These are phyloP conservation scores for Epichloe aotearoae DNA, from an alignment of 2,329 filamentous ascomycete species.

Conservation along the genomic window DNA sequence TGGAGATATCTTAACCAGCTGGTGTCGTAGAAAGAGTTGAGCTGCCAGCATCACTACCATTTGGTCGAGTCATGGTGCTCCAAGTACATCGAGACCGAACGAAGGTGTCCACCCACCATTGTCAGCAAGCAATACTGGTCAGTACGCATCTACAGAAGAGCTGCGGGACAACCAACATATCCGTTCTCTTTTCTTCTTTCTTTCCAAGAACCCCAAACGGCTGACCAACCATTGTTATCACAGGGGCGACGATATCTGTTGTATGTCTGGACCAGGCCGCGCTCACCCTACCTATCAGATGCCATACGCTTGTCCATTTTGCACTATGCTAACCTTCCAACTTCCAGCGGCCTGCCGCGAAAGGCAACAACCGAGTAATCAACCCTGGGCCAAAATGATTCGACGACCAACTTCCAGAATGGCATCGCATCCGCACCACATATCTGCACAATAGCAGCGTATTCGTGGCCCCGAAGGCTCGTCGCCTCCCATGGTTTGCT, in stretches of 20 bases:
- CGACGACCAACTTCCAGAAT: conserved; percentile 19
- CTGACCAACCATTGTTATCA: background rate
- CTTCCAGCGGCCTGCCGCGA: conserved; percentile 25
- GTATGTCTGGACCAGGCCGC: conserved; percentile 17
- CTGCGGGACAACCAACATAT: no score
- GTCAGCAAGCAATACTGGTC: conserved; percentile 34
- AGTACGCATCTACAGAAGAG: conserved; percentile 10
- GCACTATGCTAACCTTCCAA: conserved; percentile 9
- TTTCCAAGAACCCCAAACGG: conserved; percentile 11
- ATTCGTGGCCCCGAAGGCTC: background rate
- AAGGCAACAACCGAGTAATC: conserved; percentile 24
- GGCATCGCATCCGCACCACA: conserved; percentile 14
- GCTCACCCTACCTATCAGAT: background rate
- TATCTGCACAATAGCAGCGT: conserved; percentile 15
- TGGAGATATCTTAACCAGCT: background rate
- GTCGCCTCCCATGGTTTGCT: background rate
- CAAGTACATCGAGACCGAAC: conserved; percentile 31
- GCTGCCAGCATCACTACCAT: conserved; percentile 38
- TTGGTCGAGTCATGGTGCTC: conserved; percentile 32
- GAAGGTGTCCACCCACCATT: conserved; percentile 28
- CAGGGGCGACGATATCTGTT: conserved; percentile 32
- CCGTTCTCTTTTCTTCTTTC: no score
- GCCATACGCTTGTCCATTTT: background rate
- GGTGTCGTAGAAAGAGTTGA: conserved; percentile 31
- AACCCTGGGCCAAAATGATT: conserved; percentile 26